These are phyloP conservation scores for Malassezia vespertilionis DNA, from an alignment of 1,284 basidiomycete species.

Conservation along the genomic window DNA sequence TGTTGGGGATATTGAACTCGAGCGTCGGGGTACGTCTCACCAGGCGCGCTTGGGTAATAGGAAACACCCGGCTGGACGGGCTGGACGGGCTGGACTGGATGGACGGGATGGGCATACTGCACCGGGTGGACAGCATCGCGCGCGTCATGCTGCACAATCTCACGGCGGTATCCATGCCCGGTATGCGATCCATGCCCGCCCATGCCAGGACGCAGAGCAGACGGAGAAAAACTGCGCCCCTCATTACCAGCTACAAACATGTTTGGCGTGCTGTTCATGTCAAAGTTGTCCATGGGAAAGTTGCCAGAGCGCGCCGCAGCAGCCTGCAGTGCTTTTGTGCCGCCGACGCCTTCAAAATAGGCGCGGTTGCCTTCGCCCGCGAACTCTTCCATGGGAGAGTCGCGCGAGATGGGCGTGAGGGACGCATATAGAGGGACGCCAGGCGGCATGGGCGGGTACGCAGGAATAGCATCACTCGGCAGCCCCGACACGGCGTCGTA, in stretches of 20 bases:
- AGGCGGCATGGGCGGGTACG: conserved; percentile 10
- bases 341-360: conserved; percentile 17
- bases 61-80: too few species aligned
- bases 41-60: too few species aligned
- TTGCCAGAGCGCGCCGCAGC: conserved; percentile 5
- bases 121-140: too few species aligned
- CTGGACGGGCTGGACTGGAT: too few species aligned
- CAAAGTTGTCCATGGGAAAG: conserved; percentile 5
- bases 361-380: conserved; percentile 3
- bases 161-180: too few species aligned
- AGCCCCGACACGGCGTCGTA: not conserved
- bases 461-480: conserved; percentile 7
- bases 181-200: too few species aligned
- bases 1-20: too few species aligned
- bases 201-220: conserved; percentile 4
- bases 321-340: conserved; percentile 17
- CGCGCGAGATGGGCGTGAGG: conserved; percentile 3
- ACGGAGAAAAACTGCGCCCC: conserved; percentile 2
- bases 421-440: not conserved
- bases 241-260: conserved; percentile 9
- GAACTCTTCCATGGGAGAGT: not conserved
- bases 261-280: conserved; percentile 1
- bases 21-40: too few species aligned
- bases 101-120: too few species aligned
- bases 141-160: too few species aligned